Base-by-base conservation (phyloP, 805 yeast genomes). In the Candida maesae region DNA sequence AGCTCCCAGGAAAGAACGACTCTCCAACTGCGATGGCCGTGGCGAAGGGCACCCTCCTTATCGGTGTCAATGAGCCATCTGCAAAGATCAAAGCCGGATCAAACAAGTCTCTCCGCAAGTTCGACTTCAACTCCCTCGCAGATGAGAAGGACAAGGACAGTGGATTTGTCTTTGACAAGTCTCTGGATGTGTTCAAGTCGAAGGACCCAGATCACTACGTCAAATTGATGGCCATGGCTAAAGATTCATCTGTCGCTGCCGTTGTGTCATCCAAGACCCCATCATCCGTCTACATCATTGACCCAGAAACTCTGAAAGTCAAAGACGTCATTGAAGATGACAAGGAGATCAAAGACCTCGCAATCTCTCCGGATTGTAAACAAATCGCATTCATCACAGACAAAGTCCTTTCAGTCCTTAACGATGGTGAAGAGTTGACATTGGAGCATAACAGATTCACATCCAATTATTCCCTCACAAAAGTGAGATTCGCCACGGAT, bases 21-120 rank as follows among this genome's bases (percentile, higher is more conserved):
- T 81, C 89, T n/a, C 96, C 96, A 10, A 87, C 89, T 56, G 80
- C 93, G 35, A 52, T 91, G 36, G 95, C 81, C 47, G 71, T 74
- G 12, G 67, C 70, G 26, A 59, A 63, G 4, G 55, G 46, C 4
- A 50, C 70, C 15, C 76, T 89, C 14, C 64, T 85, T 34, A 71
- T 84, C 32, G 95, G 95, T 3, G 79, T 89, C 52, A 90, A 90
- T 59, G 88, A 84, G 52, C 72, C 78, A 35, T 62, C 79, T 4
- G 70, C 69, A 34, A 69, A 74, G 50, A 76, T 84, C 55, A 71
- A 76, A 36, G 70, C 70, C 58, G 82, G 79, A 42, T 65, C 70
- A 46, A 86, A 88, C 60, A 75, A 79, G 52, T 90, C 84, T 62
- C 61, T 91, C 54, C 68, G 95, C 43, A 81, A 81, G 58, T 84